Conservation (phyloP, 106 monocot species). For the Dioscorea alata region DNA sequence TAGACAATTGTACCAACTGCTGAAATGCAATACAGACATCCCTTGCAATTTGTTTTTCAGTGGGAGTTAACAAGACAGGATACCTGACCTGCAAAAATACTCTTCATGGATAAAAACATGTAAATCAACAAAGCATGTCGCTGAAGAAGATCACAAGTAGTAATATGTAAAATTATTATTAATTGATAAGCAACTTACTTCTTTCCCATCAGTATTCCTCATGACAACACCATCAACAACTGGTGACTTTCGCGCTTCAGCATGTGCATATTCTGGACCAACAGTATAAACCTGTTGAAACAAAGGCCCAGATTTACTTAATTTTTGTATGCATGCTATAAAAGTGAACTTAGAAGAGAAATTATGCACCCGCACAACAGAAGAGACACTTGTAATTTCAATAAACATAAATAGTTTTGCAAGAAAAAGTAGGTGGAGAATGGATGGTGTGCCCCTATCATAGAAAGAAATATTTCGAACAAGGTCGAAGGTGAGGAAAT, state of each 20-base stretch:
- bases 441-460: too few relatives aligned
- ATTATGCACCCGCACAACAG: too few relatives aligned
- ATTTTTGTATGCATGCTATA: too few relatives aligned
- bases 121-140: too few relatives aligned
- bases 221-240: slow-evolving; percentile 99
- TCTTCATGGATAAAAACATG: not conserved
- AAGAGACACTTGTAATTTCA: too few relatives aligned
- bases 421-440: too few relatives aligned
- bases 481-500: too few relatives aligned
- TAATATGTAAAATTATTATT: too few relatives aligned
- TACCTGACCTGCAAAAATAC: slow-evolving; percentile 71
- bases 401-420: too few relatives aligned
- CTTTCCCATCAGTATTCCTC: slow-evolving; percentile 99
- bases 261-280: slow-evolving; percentile 98
- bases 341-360: too few relatives aligned
- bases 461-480: too few relatives aligned
- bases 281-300: slow-evolving; percentile 83
- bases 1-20: slow-evolving; percentile 57
- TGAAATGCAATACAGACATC: slow-evolving; percentile 90
- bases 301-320: not conserved
- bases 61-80: slow-evolving; percentile 86
- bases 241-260: slow-evolving; percentile 96
- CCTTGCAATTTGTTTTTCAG: slow-evolving; percentile 98
- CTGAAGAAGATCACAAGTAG: too few relatives aligned
- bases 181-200: slow-evolving; percentile 33